phyloP scores from a whole-genome alignment of 768 basidiomycete genomes.

The Candolleomyces aberdarensis region DNA sequence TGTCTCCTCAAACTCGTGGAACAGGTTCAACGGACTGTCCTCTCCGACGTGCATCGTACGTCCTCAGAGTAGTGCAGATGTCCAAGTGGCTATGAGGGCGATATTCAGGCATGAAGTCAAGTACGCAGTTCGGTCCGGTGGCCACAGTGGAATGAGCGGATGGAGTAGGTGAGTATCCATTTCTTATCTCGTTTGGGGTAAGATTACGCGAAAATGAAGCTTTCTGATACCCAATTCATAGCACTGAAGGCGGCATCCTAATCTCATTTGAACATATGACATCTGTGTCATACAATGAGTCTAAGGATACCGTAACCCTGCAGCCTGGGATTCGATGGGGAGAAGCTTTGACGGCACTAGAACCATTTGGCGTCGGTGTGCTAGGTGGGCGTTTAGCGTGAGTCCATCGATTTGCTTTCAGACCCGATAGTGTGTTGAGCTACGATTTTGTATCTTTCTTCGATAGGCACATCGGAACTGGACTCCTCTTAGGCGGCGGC shows the following conservation, averaged over 20 bases:
- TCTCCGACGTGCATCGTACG: slow-evolving; percentile 35
- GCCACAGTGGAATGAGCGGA: slow-evolving; percentile 37
- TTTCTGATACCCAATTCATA: slow-evolving; percentile 14
- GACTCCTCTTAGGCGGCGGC: slow-evolving; percentile 43
- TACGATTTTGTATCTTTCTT: background rate
- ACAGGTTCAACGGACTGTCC: slow-evolving; percentile 27
- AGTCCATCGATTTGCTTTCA: slow-evolving; percentile 1
- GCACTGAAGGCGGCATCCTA: slow-evolving; percentile 34
- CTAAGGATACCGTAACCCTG: slow-evolving; percentile 32
- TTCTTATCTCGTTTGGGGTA: background rate
- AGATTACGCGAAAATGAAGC: background rate
- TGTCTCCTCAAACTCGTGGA: slow-evolving; percentile 24
- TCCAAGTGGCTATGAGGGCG: slow-evolving; percentile 32
- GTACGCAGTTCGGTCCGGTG: slow-evolving; percentile 42
- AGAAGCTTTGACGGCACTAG: slow-evolving; percentile 30
- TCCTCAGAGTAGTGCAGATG: slow-evolving; percentile 26
- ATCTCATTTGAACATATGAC: slow-evolving; percentile 36
- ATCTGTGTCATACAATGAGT: slow-evolving; percentile 32
- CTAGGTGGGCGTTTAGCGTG: slow-evolving; percentile 36
- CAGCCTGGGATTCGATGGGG: slow-evolving; percentile 41
- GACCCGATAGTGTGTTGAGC: background rate
- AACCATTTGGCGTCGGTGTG: slow-evolving; percentile 38
- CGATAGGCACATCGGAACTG: slow-evolving; percentile 37
- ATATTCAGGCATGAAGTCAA: slow-evolving; percentile 30
- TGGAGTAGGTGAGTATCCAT: slow-evolving; percentile 36